A percentile compares a stretch with the other conserved stretches of the same genome.
Evolutionary conservation across 805 yeast species (phyloP).

Genomic region (Cyberlindnera veronae): DNA sequence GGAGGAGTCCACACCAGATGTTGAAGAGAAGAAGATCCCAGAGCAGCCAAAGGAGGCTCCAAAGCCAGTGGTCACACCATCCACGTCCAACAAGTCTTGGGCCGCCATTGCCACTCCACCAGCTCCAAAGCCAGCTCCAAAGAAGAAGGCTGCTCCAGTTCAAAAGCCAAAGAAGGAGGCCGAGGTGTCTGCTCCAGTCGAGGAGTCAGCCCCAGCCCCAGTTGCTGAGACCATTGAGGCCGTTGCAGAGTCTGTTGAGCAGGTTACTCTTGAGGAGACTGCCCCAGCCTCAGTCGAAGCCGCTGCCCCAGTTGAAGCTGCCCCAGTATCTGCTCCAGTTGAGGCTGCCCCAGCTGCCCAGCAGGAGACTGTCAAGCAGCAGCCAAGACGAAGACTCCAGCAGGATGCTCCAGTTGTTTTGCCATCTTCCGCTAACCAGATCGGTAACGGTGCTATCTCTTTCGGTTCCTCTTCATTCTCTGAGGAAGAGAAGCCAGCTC

Average conservation of each 20-base stretch:
- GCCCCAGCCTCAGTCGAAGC: slow-evolving; percentile 22
- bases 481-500: slow-evolving; percentile 29
- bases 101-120: slow-evolving; percentile 65
- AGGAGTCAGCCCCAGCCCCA: slow-evolving; percentile 7
- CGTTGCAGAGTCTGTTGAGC: slow-evolving; percentile 15
- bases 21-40: slow-evolving; percentile 8
- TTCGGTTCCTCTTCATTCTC: slow-evolving; percentile 57
- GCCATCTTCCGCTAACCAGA: slow-evolving; percentile 41
- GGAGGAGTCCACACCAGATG: slow-evolving; percentile 9
- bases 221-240: slow-evolving; percentile 6
- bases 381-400: slow-evolving; percentile 33
- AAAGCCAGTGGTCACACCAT: slow-evolving; percentile 23
- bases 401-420: slow-evolving; percentile 48
- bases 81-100: slow-evolving; percentile 48
- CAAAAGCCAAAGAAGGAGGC: slow-evolving; percentile 19
- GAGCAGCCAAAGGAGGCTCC: slow-evolving; percentile 17
- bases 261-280: slow-evolving; percentile 18
- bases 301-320: slow-evolving; percentile 7
- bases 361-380: slow-evolving; percentile 23
- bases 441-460: slow-evolving; percentile 50
- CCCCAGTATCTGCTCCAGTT: slow-evolving; percentile 16
- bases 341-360: slow-evolving; percentile 20
- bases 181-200: slow-evolving; percentile 11
- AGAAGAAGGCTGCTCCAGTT: slow-evolving; percentile 17
- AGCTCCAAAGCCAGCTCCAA: slow-evolving; percentile 24